These are phyloP conservation scores for Melanomma pulvis-pyrius DNA, from an alignment of 495 filamentous ascomycete species.

Conservation along the genomic window DNA sequence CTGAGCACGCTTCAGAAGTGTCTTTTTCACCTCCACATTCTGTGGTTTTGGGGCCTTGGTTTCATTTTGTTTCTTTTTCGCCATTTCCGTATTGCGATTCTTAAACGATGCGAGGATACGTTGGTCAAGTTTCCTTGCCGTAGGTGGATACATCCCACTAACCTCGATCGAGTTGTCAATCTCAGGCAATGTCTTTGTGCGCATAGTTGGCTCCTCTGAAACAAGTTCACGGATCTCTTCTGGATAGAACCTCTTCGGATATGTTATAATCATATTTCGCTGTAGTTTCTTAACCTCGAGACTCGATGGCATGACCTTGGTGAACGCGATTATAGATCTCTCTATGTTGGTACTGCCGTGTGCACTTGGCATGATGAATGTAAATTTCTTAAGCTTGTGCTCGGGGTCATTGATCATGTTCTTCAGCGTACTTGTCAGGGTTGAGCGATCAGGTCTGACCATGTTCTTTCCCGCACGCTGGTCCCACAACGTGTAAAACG, in stretches of 20 bases:
- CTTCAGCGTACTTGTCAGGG: conserved; percentile 60
- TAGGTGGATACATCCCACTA: neutral
- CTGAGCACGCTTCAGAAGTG: neutral
- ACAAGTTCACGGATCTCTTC: conserved; percentile 39
- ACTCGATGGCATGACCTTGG: conserved; percentile 54
- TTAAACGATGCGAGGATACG: neutral
- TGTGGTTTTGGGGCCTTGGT: conserved; percentile 2
- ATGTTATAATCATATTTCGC: conserved; percentile 53
- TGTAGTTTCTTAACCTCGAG: conserved; percentile 57
- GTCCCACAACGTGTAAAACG: conserved; percentile 65
- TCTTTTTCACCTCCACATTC: neutral
- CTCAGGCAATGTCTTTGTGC: neutral
- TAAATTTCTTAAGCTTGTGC: conserved; percentile 61
- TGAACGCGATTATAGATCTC: conserved; percentile 56
- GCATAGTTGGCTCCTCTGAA: neutral
- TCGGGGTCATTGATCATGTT: conserved; percentile 54
- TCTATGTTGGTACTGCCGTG: neutral
- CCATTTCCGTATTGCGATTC: neutral
- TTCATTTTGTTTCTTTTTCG: neutral
- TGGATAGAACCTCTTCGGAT: conserved; percentile 50
- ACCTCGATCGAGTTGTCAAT: conserved; percentile 5
- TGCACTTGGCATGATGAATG: conserved; percentile 49
- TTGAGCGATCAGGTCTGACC: conserved; percentile 54
- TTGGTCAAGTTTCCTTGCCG: neutral
- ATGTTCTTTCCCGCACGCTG: conserved; percentile 49